A percentile compares a stretch with the other conserved stretches of the same genome.
Evolutionary conservation across 768 basidiomycete species (phyloP).

Genomic region (Porpolomopsis calyptriformis): DNA sequence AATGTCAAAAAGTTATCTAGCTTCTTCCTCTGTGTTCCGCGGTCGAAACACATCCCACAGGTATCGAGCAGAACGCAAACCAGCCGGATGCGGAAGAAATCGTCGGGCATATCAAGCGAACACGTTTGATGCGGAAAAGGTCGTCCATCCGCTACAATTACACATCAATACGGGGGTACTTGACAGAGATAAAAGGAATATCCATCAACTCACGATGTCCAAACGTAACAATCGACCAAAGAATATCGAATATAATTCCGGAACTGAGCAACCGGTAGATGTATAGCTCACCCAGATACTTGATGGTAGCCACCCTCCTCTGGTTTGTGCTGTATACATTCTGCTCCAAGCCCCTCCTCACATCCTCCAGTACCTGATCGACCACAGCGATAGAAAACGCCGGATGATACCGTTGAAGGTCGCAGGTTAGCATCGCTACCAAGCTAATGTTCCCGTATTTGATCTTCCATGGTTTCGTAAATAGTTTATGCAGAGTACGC

Average conservation of each 20-base stretch:
- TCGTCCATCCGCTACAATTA: slow-evolving; percentile 66
- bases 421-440: slow-evolving; percentile 90
- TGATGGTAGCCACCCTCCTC: slow-evolving; percentile 80
- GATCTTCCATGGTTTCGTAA: slow-evolving; percentile 98
- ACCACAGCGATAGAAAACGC: slow-evolving; percentile 81
- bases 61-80: slow-evolving; percentile 90
- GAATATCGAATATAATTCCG: slow-evolving; percentile 79
- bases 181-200: background rate
- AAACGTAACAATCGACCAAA: slow-evolving; percentile 93
- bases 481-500: slow-evolving; percentile 69
- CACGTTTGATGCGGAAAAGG: slow-evolving; percentile 70
- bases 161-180: too few relatives aligned
- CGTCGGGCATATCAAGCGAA: slow-evolving; percentile 83
- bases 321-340: slow-evolving; percentile 95
- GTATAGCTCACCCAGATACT: slow-evolving; percentile 94
- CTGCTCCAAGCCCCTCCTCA: slow-evolving; percentile 82
- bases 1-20: slow-evolving; percentile 86
- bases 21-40: slow-evolving; percentile 84
- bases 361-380: slow-evolving; percentile 91
- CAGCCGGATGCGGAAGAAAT: slow-evolving; percentile 89
- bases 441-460: slow-evolving; percentile 84
- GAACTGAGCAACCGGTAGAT: slow-evolving; percentile 91
- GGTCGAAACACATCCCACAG: slow-evolving; percentile 96
- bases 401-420: slow-evolving; percentile 87
- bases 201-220: slow-evolving; percentile 70